Base-by-base conservation (phyloP, 208 protist species). In the Herpetomonas tarakana region DNA sequence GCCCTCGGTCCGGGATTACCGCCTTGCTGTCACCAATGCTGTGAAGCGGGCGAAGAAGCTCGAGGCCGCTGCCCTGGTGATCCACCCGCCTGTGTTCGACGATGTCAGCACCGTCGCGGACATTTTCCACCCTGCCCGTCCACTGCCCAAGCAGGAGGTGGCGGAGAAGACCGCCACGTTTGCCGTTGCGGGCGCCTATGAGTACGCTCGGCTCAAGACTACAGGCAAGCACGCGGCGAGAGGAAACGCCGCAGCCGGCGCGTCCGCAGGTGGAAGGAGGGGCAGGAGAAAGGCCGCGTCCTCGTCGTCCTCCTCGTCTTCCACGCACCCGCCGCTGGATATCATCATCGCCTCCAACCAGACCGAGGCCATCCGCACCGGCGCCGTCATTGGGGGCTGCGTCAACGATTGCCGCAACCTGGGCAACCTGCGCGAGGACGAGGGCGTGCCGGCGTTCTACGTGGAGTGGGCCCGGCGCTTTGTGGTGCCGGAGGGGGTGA, bases 351-450 rank as follows among this genome's bases (percentile, higher is more conserved):
- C 70, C 51, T 71, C 71, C 11, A 62, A n/a, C 22, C 67, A 73
- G 25, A 60, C 39, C 19, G 62, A 80, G 52, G 78, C 83, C 44
- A 72, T 94, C 41, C 39, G 68, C 47, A 63, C 68, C 2, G 88
- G 88, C 25, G 69, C 65, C 35, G 62, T 88, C 35, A 88, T 94
- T 62, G 88, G 84, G n/a, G 26, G 52, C 30, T 85, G 77, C 50
- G 69, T 94, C n/a, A 92, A 90, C 62, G 80, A 90, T 41, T 71
- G 78, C 7, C 79, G 88, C 26, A 94, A 75, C 44, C 63, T 94
- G 18, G 88, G 83, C 57, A 94, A 94, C 50, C 76, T 94, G 12
- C 84, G 88, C 52, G 66, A 90, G 71, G 88, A 94, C 58, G 88
- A 94, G 31, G 83, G 84, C 11, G 77, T 71, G 21, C 88, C 88